Conservation (phyloP, 495 filamentous ascomycete species). For the Tuber microsphaerosporum region DNA sequence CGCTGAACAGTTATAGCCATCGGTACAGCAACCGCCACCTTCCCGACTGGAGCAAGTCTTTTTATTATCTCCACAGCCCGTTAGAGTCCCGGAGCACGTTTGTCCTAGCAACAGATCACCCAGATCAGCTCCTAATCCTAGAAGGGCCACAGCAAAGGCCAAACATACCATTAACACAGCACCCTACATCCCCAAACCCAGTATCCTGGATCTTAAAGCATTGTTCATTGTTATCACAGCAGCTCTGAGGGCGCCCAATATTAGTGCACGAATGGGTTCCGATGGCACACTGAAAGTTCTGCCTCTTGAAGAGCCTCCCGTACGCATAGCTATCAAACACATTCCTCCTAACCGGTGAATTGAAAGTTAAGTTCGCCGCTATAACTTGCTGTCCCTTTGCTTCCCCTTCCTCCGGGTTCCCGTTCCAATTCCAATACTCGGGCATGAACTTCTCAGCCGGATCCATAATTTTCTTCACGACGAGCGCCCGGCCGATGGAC, state of each 20-base stretch:
- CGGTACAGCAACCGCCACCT: slow-evolving; percentile 84
- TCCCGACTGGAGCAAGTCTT: slow-evolving; percentile 58
- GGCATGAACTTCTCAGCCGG: slow-evolving; percentile 73
- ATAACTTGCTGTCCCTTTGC: slow-evolving; percentile 14
- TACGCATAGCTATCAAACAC: slow-evolving; percentile 15
- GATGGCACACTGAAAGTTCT: slow-evolving; percentile 66
- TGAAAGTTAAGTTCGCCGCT: slow-evolving; percentile 7
- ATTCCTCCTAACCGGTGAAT: slow-evolving; percentile 21
- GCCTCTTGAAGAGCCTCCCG: slow-evolving; percentile 23
- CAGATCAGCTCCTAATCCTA: not conserved
- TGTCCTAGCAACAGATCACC: slow-evolving; percentile 46
- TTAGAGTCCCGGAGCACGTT: slow-evolving; percentile 60
- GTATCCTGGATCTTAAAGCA: slow-evolving; percentile 69
- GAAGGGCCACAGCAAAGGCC: not conserved
- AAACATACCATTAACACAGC: slow-evolving; percentile 55
- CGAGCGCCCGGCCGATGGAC: slow-evolving; percentile 36
- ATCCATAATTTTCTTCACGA: slow-evolving; percentile 70
- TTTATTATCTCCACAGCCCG: slow-evolving; percentile 57
- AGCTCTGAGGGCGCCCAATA: slow-evolving; percentile 67
- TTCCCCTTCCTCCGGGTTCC: slow-evolving; percentile 11
- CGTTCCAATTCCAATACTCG: slow-evolving; percentile 50
- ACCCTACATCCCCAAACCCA: slow-evolving; percentile 71
- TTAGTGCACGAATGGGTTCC: slow-evolving; percentile 60
- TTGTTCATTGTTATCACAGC: slow-evolving; percentile 60
- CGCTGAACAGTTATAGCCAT: slow-evolving; percentile 68